These are phyloP conservation scores for Suillus spraguei DNA, from an alignment of 768 basidiomycete genomes.

Conservation along the genomic window DNA sequence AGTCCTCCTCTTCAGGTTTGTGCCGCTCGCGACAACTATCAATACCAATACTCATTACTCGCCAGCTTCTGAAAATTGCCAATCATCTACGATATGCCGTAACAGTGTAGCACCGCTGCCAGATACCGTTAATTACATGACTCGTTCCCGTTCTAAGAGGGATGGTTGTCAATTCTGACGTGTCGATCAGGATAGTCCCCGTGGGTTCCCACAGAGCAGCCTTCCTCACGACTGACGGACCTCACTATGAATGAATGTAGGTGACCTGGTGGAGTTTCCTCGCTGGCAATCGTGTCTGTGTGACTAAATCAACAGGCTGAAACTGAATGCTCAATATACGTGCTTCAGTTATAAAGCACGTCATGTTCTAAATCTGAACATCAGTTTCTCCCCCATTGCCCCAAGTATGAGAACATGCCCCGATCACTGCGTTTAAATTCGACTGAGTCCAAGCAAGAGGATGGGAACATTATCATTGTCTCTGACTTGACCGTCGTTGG, in stretches of 20 bases:
- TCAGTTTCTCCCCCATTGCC: background rate
- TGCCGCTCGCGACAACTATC: background rate
- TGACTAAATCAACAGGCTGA: too few relatives aligned
- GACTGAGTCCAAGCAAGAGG: background rate
- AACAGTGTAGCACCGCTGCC: background rate
- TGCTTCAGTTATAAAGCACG: background rate
- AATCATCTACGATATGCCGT: background rate
- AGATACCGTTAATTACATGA: background rate
- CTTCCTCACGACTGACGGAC: background rate
- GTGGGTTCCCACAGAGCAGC: background rate
- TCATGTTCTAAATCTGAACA: background rate
- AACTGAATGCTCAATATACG: background rate
- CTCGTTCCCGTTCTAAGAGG: background rate
- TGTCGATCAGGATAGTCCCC: background rate
- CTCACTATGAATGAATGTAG: background rate
- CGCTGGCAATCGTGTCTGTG: background rate
- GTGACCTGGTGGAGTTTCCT: background rate
- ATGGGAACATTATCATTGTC: background rate
- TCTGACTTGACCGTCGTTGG: conserved; percentile 21
- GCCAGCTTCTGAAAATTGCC: background rate
- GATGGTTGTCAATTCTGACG: background rate
- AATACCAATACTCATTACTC: background rate
- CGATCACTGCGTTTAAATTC: background rate
- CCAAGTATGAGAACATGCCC: background rate
- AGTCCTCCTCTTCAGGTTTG: background rate